phyloP scores from a whole-genome alignment of 2,329 filamentous ascomycete species.

The Arthroderma sp. region DNA sequence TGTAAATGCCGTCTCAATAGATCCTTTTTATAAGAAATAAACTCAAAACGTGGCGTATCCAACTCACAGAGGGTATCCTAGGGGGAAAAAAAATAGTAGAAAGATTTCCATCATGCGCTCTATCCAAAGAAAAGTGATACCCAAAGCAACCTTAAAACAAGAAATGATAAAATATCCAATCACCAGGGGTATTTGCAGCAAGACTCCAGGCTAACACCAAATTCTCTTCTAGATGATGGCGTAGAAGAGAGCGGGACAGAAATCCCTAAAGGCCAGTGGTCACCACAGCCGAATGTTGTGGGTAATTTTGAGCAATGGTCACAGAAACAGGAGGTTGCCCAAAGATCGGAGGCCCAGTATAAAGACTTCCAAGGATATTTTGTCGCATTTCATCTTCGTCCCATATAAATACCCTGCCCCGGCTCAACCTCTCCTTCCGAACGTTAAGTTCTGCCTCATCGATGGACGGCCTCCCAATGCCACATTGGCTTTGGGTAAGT shows the following conservation, averaged over 20 bases:
- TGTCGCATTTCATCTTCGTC: constrained; percentile 22
- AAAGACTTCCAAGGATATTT: constrained; percentile 18
- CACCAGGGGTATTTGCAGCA: background rate
- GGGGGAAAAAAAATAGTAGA: background rate
- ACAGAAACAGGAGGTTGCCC: constrained; percentile 1
- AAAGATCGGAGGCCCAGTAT: constrained; percentile 11
- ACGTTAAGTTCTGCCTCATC: constrained; percentile 17
- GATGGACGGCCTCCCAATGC: constrained; percentile 18
- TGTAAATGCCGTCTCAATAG: background rate
- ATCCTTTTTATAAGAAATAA: background rate
- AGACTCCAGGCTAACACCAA: background rate
- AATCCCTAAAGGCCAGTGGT: background rate
- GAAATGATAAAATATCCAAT: background rate
- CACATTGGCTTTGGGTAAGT: constrained; percentile 22
- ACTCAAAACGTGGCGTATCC: background rate
- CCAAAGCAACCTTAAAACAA: background rate
- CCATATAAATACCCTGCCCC: constrained; percentile 17
- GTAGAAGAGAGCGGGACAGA: background rate
- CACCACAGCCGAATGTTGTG: background rate
- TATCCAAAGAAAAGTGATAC: background rate
- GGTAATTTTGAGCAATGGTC: background rate
- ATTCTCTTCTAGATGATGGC: background rate
- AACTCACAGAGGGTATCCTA: constrained; percentile 2
- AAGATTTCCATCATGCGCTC: background rate
- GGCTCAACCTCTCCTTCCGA: constrained; percentile 15